phyloP scores from a whole-genome alignment of 225 moss, liverwort and hornwort genomes.

The Pleurozium schreberi region DNA sequence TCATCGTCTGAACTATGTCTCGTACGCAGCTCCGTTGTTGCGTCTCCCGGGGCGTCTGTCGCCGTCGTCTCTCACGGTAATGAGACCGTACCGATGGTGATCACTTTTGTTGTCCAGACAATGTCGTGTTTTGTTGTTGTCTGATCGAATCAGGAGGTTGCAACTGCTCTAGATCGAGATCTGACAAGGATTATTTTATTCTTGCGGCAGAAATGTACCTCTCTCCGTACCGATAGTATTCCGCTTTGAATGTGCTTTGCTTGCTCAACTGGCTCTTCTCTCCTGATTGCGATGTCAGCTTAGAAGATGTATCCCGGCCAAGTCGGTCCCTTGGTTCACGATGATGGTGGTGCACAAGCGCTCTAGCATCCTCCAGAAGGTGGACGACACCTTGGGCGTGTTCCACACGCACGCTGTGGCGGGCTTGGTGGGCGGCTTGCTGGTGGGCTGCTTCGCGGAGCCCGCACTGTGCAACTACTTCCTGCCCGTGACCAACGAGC shows the following conservation, averaged over 20 bases:
- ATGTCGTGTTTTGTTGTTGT: not conserved
- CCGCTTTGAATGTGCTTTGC: not conserved
- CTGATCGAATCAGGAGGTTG: not conserved
- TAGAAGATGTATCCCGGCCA: not conserved
- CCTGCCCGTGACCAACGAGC: not conserved
- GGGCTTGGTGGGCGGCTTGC: not conserved
- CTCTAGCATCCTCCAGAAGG: not conserved
- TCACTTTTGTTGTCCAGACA: not conserved
- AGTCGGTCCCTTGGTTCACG: not conserved
- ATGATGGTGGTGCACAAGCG: not conserved
- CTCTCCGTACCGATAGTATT: not conserved
- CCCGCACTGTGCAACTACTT: not conserved
- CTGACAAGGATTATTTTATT: not conserved
- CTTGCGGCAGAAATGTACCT: not conserved
- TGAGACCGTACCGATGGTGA: not conserved
- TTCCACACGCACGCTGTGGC: slow-evolving; percentile 46
- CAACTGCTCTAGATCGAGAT: not conserved
- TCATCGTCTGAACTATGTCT: not conserved
- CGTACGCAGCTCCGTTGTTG: not conserved
- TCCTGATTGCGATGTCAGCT: not conserved
- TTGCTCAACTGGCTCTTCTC: not conserved
- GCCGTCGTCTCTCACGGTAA: not conserved
- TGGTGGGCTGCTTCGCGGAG: not conserved
- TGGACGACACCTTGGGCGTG: not conserved
- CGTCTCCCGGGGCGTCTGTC: not conserved